These are phyloP conservation scores for Neoboletus subvelutipes DNA, from an alignment of 768 basidiomycete genomes.

Conservation along the genomic window DNA sequence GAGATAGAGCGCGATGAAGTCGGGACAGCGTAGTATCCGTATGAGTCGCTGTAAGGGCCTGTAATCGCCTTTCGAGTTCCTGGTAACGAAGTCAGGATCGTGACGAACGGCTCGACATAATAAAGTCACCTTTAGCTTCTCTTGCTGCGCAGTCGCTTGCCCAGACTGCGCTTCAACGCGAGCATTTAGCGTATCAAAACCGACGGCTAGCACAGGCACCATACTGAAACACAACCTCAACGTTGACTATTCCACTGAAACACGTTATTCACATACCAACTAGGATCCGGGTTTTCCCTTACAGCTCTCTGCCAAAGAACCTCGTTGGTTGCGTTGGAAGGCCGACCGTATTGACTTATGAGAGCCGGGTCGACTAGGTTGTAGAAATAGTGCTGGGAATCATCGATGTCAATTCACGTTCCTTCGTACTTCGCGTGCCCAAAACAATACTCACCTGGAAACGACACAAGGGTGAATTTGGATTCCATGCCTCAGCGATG, in stretches of 20 bases:
- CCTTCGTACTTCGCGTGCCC: too few relatives aligned
- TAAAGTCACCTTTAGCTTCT: conserved; percentile 54
- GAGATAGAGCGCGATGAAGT: conserved; percentile 56
- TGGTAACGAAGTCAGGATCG: conserved; percentile 23
- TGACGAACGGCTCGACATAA: not conserved
- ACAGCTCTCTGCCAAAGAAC: conserved; percentile 75
- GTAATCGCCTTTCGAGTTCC: conserved; percentile 68
- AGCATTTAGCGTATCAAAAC: conserved; percentile 78
- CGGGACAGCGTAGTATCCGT: conserved; percentile 66
- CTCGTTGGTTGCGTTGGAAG: conserved; percentile 70
- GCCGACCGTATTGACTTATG: conserved; percentile 66
- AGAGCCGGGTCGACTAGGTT: conserved; percentile 75
- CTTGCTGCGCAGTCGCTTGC: conserved; percentile 65
- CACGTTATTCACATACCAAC: conserved; percentile 46
- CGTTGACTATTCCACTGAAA: not conserved
- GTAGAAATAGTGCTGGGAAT: conserved; percentile 72
- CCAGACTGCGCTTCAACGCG: conserved; percentile 74
- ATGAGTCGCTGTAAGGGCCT: conserved; percentile 60
- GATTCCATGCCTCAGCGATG: conserved; percentile 70
- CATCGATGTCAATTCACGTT: not conserved
- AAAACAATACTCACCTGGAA: conserved; percentile 60
- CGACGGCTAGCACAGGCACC: conserved; percentile 76
- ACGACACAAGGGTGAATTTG: conserved; percentile 63
- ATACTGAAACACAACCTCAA: conserved; percentile 43
- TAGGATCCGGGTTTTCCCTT: conserved; percentile 79